Base-by-base conservation (phyloP, 192 early-diverging fungal species). In the Funneliformis geosporum region DNA sequence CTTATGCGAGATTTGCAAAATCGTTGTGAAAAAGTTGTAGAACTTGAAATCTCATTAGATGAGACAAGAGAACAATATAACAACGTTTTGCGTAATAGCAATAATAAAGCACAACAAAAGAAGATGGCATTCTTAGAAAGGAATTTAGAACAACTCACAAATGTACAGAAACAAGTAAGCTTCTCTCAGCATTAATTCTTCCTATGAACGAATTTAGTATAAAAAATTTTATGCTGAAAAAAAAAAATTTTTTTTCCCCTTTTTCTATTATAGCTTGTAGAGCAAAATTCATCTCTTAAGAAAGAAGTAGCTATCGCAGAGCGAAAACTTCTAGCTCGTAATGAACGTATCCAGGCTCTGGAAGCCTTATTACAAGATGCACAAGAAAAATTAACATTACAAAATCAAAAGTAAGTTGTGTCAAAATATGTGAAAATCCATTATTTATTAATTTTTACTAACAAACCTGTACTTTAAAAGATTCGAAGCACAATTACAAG, bases 81-180 rank as follows among this genome's bases (percentile, higher is more conserved):
- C 73, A 92, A 89, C 77, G 94, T 98, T 27, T 88, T 94, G 68
- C 91, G 92, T 70, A 93, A 92, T 71, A 93, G 88, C 81, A 94
- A 92, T 86, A 94, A 91, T 81, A 90, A 93, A 66, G 92, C 91
- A 55, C 95, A 97, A 81, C 95, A 96, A 83, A 94, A 95, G 88
- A 97, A 97, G 87, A 97, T 98, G 95, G 94, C 94, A n/a, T 94
- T 98, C 84, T 86, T 99, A 69, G 97, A 99, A 82, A 93, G 96
- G 84, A 98, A 98, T 83, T 87, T 99, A 68, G 96, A 98, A 79
- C 97, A 99, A 85, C 89, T 99, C 40, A 97, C 95, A 18, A 87
- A 90, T 78, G 96, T 99, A 55, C 98, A 99, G 82, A 97, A 96
- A 88, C 93, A 93, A 76, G 85, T 83, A 76, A 83, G 71, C 21